A percentile compares a stretch with the other conserved stretches of the same genome.
phyloP scores from a whole-genome alignment of 2,329 filamentous ascomycete species.

The Colletotrichum sp. region DNA sequence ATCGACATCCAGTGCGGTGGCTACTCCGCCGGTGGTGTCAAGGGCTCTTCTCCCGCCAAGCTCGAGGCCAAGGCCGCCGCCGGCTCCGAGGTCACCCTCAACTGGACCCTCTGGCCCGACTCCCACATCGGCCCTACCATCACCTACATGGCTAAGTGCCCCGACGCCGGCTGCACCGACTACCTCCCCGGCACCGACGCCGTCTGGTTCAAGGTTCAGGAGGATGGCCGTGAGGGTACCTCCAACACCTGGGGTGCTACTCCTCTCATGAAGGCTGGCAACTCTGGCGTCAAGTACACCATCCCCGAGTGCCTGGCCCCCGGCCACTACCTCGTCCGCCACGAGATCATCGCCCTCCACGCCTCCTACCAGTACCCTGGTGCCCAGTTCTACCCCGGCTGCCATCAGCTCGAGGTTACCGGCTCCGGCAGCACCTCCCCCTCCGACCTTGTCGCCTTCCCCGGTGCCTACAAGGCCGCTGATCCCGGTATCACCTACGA shows the following conservation, averaged over 20 bases:
- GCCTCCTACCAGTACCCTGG: conserved; percentile 47
- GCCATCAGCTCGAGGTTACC: conserved; percentile 55
- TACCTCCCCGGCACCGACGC: conserved; percentile 50
- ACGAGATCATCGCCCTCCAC: conserved; percentile 58
- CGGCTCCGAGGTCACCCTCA: conserved; percentile 56
- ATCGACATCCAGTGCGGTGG: conserved; percentile 63
- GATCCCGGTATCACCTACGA: conserved; percentile 54
- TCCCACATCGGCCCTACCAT: conserved; percentile 58
- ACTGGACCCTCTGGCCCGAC: conserved; percentile 59
- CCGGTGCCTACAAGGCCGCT: conserved; percentile 47
- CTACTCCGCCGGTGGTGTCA: conserved; percentile 51
- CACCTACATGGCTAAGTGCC: conserved; percentile 66
- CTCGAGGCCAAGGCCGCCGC: conserved; percentile 59
- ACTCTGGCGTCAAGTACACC: conserved; percentile 46
- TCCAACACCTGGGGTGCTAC: conserved; percentile 51
- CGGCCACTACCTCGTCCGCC: conserved; percentile 58
- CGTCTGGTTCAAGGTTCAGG: conserved; percentile 62
- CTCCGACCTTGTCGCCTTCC: conserved; percentile 47
- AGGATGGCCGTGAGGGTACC: conserved; percentile 53
- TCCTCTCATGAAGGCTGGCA: conserved; percentile 49
- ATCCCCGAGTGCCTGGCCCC: conserved; percentile 52
- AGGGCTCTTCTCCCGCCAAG: conserved; percentile 55
- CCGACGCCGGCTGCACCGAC: conserved; percentile 53
- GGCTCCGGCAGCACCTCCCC: conserved; percentile 46
- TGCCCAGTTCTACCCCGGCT: conserved; percentile 58